A percentile compares a stretch with the other conserved stretches of the same genome.
Evolutionary conservation across 345 rosid species (phyloP).

Genomic region (Linum lewisii): DNA sequence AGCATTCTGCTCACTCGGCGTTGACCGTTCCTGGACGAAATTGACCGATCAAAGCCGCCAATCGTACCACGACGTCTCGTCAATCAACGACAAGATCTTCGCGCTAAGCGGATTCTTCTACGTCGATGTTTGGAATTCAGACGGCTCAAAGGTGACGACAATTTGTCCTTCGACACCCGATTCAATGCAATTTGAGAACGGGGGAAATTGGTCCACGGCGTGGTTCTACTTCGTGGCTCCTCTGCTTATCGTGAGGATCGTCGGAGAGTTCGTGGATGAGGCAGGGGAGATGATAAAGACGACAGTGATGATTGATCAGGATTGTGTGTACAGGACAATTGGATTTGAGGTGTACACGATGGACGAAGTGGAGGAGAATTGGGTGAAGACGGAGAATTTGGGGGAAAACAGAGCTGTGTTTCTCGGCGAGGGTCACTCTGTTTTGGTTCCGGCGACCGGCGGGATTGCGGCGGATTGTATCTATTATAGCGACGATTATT

Average conservation of each 20-base stretch:
- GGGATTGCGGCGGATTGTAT: not conserved
- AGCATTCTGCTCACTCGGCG: too few relatives aligned
- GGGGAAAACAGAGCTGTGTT: not conserved
- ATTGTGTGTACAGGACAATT: not conserved
- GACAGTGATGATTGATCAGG: not conserved
- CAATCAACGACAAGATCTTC: too few relatives aligned
- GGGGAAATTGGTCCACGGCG: too few relatives aligned
- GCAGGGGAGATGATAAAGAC: not conserved
- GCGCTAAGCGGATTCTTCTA: too few relatives aligned
- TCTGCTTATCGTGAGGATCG: not conserved
- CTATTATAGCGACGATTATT: not conserved
- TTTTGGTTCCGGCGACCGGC: not conserved
- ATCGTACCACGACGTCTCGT: too few relatives aligned
- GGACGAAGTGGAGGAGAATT: not conserved
- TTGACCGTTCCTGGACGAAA: too few relatives aligned
- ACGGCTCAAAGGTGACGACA: too few relatives aligned
- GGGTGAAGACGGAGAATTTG: not conserved
- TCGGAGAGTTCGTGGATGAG: not conserved
- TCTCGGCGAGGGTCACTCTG: not conserved
- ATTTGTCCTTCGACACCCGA: too few relatives aligned
- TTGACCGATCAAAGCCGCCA: too few relatives aligned
- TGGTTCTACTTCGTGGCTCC: not conserved
- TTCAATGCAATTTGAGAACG: not conserved
- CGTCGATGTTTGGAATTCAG: too few relatives aligned
- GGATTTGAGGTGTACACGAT: not conserved